Evolutionary conservation across 2,329 filamentous ascomycete genomes (phyloP).

Genomic region (Neopestalotiopsis rosae): DNA sequence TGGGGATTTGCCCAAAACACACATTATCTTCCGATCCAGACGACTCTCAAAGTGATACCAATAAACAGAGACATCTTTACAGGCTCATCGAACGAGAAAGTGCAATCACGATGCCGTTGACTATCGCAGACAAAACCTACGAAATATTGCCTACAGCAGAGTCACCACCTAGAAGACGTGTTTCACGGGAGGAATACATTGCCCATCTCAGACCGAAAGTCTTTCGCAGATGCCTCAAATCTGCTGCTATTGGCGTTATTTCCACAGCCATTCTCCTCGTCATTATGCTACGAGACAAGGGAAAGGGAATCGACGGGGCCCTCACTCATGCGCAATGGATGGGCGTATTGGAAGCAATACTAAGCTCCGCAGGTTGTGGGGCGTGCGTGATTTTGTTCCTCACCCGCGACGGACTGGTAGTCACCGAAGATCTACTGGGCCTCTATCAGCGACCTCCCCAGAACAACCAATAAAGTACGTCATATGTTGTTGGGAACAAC

Average conservation of each 20-base stretch:
- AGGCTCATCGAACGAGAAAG: no score
- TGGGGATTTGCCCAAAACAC: no score
- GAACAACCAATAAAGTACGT: not conserved
- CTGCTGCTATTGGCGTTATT: not conserved
- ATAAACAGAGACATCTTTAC: no score
- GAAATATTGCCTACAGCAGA: not conserved
- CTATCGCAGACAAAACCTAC: no score
- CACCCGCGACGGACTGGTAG: not conserved
- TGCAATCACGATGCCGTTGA: no score
- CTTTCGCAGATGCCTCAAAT: not conserved
- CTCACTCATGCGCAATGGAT: not conserved
- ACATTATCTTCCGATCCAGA: no score
- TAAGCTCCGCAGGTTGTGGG: not conserved
- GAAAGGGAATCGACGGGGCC: not conserved
- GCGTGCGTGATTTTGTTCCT: not conserved
- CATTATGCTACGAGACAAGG: not conserved
- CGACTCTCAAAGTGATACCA: no score
- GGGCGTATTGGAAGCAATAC: not conserved
- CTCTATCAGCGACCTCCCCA: not conserved
- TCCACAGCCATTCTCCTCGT: not conserved
- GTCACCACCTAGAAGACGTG: not conserved
- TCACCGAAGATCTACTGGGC: not conserved
- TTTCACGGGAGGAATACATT: not conserved
- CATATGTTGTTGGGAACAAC: not conserved
- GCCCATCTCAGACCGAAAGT: not conserved